Evolutionary conservation across 2,329 filamentous ascomycete species (phyloP), one percentile per base, ranked within the genome.

Genomic region (Dactylellina cionopaga): DNA sequence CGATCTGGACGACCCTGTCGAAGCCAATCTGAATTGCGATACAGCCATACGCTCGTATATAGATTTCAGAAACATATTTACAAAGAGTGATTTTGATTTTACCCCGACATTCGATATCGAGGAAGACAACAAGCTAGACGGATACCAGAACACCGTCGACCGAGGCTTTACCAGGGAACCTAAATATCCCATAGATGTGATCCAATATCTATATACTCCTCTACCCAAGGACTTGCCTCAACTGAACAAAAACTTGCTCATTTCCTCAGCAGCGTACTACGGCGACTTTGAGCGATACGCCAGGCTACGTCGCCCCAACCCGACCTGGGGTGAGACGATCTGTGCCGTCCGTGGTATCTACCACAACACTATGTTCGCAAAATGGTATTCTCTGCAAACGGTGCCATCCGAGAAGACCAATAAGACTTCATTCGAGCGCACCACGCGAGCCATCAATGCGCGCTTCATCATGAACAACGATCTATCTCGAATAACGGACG

Each of bases 241-340:
- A 0, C 66, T 79, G 2, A 76, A 81, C 31, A 83, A 83, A 51
- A 78, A 81, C 43, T 31, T 81, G 0, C 76, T 83, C 0, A 81
- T 82, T 10, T 71, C 77, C 3, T 77, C 80, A 55, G 80, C 81
- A 0, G 81, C 81, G 0, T 82, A 79, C 19, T 65, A 77, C 0
- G 81, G 81, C 1, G 78, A 83, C 17, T 69, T 83, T 4, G 81
- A 83, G 44, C 79, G 81, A 2, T 83, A 82, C 39, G 19, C 60
- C 0, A 78, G 81, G 0, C 76, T 83, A 0, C 75, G 77, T 13
- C 75, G 80, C 7, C 80, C 79, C 2, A 35, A 47, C 2, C 29
- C 75, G 41, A 29, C 80, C 2, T 1, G 49, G 5, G 25, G 66
- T 4, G 80, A 82, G 62, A 5, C 74, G 1, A 9, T 24, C 6